Percentiles rank a stretch among this genome's conserved stretches.
phyloP scores from a whole-genome alignment of 2,329 filamentous ascomycete genomes.

The Aspergillus arachidicola region DNA sequence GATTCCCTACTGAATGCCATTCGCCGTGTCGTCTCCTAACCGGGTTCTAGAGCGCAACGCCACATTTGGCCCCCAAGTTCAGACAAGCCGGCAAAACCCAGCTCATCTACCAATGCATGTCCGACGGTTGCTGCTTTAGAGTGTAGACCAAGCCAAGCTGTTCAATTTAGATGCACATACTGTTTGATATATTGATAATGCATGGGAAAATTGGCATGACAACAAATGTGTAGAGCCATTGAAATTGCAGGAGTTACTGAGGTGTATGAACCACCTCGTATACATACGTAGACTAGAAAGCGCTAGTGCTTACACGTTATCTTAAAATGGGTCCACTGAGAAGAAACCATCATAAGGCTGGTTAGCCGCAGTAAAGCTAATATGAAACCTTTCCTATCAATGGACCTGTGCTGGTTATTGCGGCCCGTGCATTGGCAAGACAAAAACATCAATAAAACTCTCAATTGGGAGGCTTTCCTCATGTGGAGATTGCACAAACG shows the following conservation, averaged over 20 bases:
- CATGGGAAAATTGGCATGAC: background rate
- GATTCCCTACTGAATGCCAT: background rate
- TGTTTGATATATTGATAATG: background rate
- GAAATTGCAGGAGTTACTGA: too few species aligned
- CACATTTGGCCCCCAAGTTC: background rate
- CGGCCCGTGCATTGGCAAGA: too few species aligned
- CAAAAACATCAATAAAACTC: background rate
- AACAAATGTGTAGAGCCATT: background rate
- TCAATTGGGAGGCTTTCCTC: background rate
- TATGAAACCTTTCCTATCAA: too few species aligned
- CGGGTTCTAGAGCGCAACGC: background rate
- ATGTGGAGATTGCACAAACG: background rate
- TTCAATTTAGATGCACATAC: background rate
- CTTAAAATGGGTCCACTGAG: too few species aligned
- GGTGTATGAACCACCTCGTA: too few species aligned
- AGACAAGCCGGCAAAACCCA: background rate
- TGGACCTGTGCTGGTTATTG: too few species aligned
- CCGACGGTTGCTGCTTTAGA: fast-evolving
- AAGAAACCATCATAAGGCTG: too few species aligned
- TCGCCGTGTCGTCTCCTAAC: background rate
- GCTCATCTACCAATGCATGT: background rate
- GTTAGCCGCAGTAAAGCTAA: too few species aligned
- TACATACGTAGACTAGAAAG: too few species aligned
- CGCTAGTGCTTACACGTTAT: too few species aligned
- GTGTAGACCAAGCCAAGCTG: background rate